phyloP scores from a whole-genome alignment of 129 eudicot genomes.

The Solidago caesia region DNA sequence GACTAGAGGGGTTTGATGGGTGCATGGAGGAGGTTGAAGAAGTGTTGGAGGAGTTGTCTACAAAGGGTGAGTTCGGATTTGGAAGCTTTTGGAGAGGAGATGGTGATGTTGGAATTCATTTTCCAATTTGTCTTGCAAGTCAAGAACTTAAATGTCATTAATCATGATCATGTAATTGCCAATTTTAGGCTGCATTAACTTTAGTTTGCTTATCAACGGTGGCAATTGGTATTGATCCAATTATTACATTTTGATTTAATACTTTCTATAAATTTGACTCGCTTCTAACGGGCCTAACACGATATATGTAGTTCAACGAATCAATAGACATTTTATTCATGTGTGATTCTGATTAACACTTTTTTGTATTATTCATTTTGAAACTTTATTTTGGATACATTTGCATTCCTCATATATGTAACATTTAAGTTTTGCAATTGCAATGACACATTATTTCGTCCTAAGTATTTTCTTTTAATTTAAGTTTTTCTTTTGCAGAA shows the following conservation, averaged over 20 bases:
- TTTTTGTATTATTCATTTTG: background rate
- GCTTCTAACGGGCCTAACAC: background rate
- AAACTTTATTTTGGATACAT: background rate
- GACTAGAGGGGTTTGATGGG: slow-evolving; percentile 25
- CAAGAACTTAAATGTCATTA: slow-evolving; percentile 28
- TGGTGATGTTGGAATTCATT: slow-evolving; percentile 29
- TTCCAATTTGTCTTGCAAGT: slow-evolving; percentile 36
- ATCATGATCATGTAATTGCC: slow-evolving; percentile 41
- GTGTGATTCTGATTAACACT: slow-evolving; percentile 12
- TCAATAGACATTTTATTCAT: background rate
- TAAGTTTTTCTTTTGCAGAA: no score
- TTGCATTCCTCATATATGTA: no score
- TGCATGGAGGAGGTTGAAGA: slow-evolving; percentile 72
- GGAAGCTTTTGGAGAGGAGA: slow-evolving; percentile 89
- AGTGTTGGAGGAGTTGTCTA: slow-evolving; percentile 61
- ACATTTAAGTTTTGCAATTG: no score
- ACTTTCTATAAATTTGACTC: background rate
- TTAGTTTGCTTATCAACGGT: slow-evolving; percentile 7
- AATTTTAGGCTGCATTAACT: slow-evolving; percentile 22
- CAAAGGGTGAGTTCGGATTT: slow-evolving; percentile 77
- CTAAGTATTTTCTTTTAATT: no score
- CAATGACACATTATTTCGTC: no score
- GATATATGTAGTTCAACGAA: background rate
- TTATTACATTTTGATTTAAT: background rate
- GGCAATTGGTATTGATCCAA: slow-evolving; percentile 3